Conservation (phyloP, 106 monocot genomes). For the Cymbidium sinense region DNA sequence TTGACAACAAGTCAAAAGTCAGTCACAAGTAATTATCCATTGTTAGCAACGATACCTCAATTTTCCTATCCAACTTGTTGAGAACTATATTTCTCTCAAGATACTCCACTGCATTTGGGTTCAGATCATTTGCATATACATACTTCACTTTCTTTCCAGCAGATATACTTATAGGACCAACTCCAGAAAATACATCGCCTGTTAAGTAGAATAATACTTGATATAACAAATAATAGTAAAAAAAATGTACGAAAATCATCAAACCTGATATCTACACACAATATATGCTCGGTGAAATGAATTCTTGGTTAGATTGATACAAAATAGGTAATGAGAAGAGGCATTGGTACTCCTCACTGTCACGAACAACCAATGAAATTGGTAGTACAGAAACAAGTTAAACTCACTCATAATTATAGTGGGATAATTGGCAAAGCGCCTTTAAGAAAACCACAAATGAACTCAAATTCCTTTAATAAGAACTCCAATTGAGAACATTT, state of each 20-base stretch:
- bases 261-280: neutral
- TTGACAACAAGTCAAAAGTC: neutral
- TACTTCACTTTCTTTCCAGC: slow-evolving; percentile 86
- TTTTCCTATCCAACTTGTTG: slow-evolving; percentile 88
- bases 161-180: slow-evolving; percentile 83
- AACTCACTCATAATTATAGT: neutral
- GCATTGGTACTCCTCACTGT: neutral
- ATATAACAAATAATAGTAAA: neutral
- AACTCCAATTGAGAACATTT: neutral
- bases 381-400: neutral
- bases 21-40: neutral
- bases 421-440: neutral
- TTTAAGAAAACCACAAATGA: neutral
- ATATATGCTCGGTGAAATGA: neutral
- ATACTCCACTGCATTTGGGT: slow-evolving; percentile 87
- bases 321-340: neutral
- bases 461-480: neutral
- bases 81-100: slow-evolving; percentile 81
- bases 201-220: slow-evolving; percentile 4
- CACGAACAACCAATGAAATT: neutral
- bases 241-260: neutral
- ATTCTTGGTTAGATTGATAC: neutral
- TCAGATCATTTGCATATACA: slow-evolving; percentile 97
- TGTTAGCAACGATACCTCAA: slow-evolving; percentile 42
- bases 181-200: slow-evolving; percentile 98